Evolutionary conservation across 371 early-diverging fungal species (phyloP), one percentile per base, ranked within the genome.

Genomic region (Blakeslea trispora): DNA sequence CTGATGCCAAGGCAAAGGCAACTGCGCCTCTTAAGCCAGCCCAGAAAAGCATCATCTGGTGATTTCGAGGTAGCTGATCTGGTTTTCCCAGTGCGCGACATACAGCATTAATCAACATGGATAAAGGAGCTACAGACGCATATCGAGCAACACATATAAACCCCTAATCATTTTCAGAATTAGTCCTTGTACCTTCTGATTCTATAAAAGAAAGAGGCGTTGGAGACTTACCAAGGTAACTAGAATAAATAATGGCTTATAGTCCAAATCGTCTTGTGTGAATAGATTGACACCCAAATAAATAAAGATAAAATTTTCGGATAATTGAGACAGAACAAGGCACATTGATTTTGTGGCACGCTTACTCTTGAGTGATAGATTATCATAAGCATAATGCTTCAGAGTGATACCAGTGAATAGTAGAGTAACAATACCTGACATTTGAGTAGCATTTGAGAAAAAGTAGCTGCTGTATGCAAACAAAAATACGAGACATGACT

Each of bases 1-100:
- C 89, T 50, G 91, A 92, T 4, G 94, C 88, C 39, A 97, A 76
- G 0, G 96, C 98, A 79, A 96, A 95, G 0, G 96, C 93, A 14
- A 97, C 93, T 17, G 98, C 96, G 2, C 98, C 98, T 32, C 98
- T 90, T 13, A 97, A 77, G 1, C 96, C 96, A 11, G 95, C 89
- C 93, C 94, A 96, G 72, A 94, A 95, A 7, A 97, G 68, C 93
- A 97, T 94, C 21, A 91, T 76, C 61, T 95, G 96, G 66, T 96
- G 92, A 23, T 87, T 84, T 28, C 81, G 72, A n/a, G 95, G 90
- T 21, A 96, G 65, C 32, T 84, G 81, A 14, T 69, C 71, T 0
- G 83, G 81, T 53, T 78, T 77, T 19, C 85, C 79, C 11, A 82
- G 63, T 22, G 78, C 75, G n/a, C 80, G 71, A 19, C 83, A 81